Evolutionary conservation across 331 rosid species (phyloP), one percentile per base, ranked within the genome.

Genomic region (Acacia concinna): DNA sequence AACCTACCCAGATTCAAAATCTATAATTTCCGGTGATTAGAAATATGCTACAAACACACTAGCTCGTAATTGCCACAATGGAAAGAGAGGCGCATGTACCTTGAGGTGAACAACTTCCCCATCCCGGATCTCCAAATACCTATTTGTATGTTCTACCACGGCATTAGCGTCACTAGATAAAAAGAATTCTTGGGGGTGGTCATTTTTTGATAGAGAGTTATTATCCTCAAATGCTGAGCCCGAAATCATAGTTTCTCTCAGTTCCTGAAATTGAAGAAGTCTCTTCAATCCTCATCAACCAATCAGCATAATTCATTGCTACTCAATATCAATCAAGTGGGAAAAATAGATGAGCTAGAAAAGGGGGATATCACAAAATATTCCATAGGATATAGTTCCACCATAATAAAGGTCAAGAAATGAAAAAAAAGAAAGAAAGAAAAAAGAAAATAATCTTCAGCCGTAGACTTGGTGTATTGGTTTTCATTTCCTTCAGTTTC

Each of bases 111-210:
- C 96, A 21, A 96, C 96, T 93, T 96, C 99, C 71, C 90, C 96
- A 84, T 96, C 99, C 90, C 91, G 96, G 76, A 96, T 96, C 78
- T 90, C 98, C 84, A 96, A 86, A 77, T 91, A 98, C 85, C 90
- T 96, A 84, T 89, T 93, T 41, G 99, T 96, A 73, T 96, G 98
- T 85, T 96, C 99, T 79, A 93, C 91, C 74, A 96, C 92, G 18
- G 99, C 99, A 87, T 93, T 86, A 74, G 98, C 94, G 82, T 96
- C 98, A 73, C 99, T 96, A 49, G 99, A 96, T 85, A 96, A 87
- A 86, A 96, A 96, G 84, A 96, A 87, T 80, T 96, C 99, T 80
- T 82, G 93, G 21, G 99, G 94, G 56, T 78, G 85, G 28, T 90
- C 94, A 80, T 89, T 90, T 85, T 89, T 93, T 47, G 97, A 86